Conservation (phyloP, 2,329 filamentous ascomycete genomes). For the Penicillium hesseltinei region DNA sequence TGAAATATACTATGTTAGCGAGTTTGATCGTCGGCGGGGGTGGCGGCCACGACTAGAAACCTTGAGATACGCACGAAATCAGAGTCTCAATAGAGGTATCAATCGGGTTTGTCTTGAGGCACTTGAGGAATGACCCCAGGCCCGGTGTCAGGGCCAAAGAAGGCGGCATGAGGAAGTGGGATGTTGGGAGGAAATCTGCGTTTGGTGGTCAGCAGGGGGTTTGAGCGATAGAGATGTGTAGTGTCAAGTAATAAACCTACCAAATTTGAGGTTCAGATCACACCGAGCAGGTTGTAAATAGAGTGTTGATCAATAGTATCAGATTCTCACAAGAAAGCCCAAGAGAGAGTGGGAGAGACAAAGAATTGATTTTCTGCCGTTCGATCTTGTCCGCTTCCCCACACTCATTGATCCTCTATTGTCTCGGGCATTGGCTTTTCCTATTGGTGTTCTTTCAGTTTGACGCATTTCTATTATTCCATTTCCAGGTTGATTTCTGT, state of each 20-base stretch:
- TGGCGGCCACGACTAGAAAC: conserved; percentile 1
- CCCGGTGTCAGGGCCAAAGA: conserved; percentile 65
- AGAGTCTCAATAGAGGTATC: conserved; percentile 82
- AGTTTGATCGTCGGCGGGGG: background rate
- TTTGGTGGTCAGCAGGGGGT: conserved; percentile 1
- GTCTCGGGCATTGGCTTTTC: conserved; percentile 6
- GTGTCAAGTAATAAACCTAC: background rate
- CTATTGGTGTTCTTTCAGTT: conserved; percentile 6
- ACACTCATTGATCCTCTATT: conserved; percentile 21
- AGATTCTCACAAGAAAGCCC: background rate
- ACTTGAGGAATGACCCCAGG: conserved; percentile 74
- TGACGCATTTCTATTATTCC: conserved; percentile 4
- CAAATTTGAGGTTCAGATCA: background rate
- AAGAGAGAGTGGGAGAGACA: conserved; percentile 24
- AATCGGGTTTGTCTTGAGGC: conserved; percentile 70
- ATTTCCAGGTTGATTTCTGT: background rate
- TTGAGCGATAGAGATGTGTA: background rate
- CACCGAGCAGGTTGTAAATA: background rate
- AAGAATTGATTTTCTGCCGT: conserved; percentile 30
- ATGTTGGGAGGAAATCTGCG: conserved; percentile 10
- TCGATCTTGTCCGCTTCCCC: conserved; percentile 28
- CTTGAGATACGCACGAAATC: conserved; percentile 63
- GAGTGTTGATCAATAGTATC: background rate
- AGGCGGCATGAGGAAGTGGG: conserved; percentile 54
- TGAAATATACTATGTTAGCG: conserved; percentile 7